Evolutionary conservation across 164 flowering plant genomes (phyloP).

Genomic region (Brasenia schreberi): DNA sequence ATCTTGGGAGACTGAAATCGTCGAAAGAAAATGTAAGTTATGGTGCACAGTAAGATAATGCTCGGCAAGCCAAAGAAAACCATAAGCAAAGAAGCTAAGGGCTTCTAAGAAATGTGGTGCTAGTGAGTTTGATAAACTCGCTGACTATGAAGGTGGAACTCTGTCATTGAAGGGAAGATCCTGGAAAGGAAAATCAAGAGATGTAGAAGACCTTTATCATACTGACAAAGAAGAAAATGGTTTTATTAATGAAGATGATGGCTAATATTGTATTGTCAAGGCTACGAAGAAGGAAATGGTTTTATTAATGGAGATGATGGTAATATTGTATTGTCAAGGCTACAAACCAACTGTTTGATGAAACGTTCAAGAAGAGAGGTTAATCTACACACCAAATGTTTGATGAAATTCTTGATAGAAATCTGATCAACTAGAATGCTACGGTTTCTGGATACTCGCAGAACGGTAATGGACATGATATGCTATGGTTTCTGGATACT

Average conservation of each 20-base stretch:
- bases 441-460: too few species aligned
- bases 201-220: constrained; percentile 44
- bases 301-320: not conserved
- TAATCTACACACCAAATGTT: too few species aligned
- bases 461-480: too few species aligned
- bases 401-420: too few species aligned
- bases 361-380: too few species aligned
- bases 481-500: too few species aligned
- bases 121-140: constrained; percentile 11
- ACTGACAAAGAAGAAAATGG: constrained; percentile 39
- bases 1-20: constrained; percentile 61
- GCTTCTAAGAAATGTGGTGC: constrained; percentile 19
- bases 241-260: not conserved
- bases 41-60: constrained; percentile 25
- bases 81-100: constrained; percentile 31
- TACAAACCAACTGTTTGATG: too few species aligned
- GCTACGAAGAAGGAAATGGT: constrained; percentile 14
- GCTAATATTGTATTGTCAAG: too few species aligned
- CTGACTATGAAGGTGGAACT: constrained; percentile 13
- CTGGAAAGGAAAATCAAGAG: constrained; percentile 33
- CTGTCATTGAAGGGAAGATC: constrained; percentile 29
- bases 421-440: too few species aligned
- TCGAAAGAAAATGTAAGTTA: constrained; percentile 17
- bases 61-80: constrained; percentile 30
- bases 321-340: too few species aligned